Conservation (phyloP, 441 rosid genomes). For the Pelargonium citronellum region DNA sequence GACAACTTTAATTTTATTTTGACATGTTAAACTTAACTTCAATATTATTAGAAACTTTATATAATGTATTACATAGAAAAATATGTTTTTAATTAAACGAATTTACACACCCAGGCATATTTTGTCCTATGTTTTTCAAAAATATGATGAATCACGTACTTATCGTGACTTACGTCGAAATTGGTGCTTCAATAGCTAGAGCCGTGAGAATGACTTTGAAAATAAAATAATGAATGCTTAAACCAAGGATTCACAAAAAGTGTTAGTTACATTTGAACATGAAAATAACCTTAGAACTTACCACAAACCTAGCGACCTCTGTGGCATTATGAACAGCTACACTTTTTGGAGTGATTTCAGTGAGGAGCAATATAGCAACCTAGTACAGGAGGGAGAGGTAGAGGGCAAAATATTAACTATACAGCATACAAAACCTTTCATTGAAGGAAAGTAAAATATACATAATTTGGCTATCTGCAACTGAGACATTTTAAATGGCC, state of each 20-base stretch:
- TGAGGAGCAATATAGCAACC: slow-evolving; percentile 90
- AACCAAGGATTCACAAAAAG: neutral
- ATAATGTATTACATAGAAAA: no score
- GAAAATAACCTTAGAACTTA: slow-evolving; percentile 34
- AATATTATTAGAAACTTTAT: no score
- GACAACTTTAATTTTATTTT: no score
- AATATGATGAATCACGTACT: no score
- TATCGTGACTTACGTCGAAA: no score
- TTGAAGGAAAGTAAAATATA: no score
- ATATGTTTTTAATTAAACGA: no score
- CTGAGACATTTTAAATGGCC: neutral
- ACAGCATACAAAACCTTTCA: no score
- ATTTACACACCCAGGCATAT: no score
- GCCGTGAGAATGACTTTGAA: neutral
- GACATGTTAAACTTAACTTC: no score
- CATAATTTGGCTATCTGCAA: neutral
- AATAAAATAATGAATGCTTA: slow-evolving; percentile 8
- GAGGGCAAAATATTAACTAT: neutral
- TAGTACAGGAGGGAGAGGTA: slow-evolving; percentile 19
- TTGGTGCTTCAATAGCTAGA: neutral
- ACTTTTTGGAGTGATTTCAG: slow-evolving; percentile 99
- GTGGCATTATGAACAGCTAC: slow-evolving; percentile 93
- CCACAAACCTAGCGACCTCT: slow-evolving; percentile 95
- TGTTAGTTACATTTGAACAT: slow-evolving; percentile 7
- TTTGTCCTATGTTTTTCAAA: no score